Percentiles rank a stretch among this genome's conserved stretches.
Evolutionary conservation across 768 basidiomycete species (phyloP).

Genomic region (Podaxis sp.): DNA sequence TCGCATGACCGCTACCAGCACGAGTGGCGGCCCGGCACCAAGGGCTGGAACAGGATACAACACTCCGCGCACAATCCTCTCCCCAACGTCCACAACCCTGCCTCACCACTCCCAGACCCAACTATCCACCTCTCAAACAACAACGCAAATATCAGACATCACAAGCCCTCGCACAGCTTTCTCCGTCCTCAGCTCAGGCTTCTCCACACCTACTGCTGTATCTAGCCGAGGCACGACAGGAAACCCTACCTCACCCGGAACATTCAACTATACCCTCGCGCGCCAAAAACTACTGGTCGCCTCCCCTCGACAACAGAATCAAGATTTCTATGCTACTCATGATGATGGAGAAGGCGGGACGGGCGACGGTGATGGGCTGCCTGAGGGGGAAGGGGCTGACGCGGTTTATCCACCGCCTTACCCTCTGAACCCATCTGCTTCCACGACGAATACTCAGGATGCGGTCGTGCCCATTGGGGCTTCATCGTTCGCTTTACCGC

Average conservation of each 20-base stretch:
- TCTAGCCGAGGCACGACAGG: slow-evolving; percentile 17
- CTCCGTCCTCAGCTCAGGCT: slow-evolving; percentile 43
- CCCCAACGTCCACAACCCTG: slow-evolving; percentile 3
- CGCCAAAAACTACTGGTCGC: slow-evolving; percentile 48
- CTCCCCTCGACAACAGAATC: slow-evolving; percentile 34
- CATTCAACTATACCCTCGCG: slow-evolving; percentile 50
- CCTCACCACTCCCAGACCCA: slow-evolving; percentile 2
- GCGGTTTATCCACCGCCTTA: slow-evolving; percentile 10
- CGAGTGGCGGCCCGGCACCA: not conserved
- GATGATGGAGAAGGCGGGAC: slow-evolving; percentile 14
- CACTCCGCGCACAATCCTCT: slow-evolving; percentile 6
- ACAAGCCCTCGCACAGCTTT: slow-evolving; percentile 20
- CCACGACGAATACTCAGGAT: slow-evolving; percentile 39
- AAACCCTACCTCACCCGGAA: slow-evolving; percentile 24
- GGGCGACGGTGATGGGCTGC: not conserved
- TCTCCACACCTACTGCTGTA: slow-evolving; percentile 48
- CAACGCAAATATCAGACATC: slow-evolving; percentile 28
- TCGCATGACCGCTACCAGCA: slow-evolving; percentile 1
- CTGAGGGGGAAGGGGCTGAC: slow-evolving; percentile 1
- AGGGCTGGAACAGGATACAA: slow-evolving; percentile 2
- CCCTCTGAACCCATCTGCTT: slow-evolving; percentile 32
- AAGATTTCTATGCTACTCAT: slow-evolving; percentile 7
- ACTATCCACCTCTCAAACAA: not conserved
- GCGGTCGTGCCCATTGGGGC: slow-evolving; percentile 13
- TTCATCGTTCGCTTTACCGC: slow-evolving; percentile 8